Base-by-base conservation (phyloP, 805 yeast genomes). In the Torulaspora quercuum region DNA sequence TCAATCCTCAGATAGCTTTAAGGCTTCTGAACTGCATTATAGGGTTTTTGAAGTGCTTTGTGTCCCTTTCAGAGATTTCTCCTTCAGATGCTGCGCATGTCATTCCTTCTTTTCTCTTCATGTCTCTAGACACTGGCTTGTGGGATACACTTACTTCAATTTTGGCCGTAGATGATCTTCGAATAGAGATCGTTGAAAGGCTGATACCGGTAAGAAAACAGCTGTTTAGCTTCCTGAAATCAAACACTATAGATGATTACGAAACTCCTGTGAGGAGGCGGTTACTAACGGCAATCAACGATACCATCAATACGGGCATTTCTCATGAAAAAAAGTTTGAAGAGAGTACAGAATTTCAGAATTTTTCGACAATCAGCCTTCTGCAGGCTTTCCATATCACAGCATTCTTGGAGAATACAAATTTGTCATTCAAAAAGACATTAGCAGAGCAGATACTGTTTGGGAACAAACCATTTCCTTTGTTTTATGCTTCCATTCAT, bases 401-500 rank as follows among this genome's bases (percentile, higher is more conserved):
- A 42, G 63, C 69, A 23, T 78, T 81, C 51, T 58, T 80, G 25
- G 71, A 70, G 41, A 75, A 72, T 46, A 68, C 79, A 11, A 76
- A 77, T 52, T 67, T 75, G 52, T 63, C 79, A 0, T 81, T 81
- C 61, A 77, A 73, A 43, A 80, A 80, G 57, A 60, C 69, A 19
- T 78, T 71, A 51, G 75, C 73, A 36, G 86, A 82, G 52, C 85
- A 80, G 46, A 62, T 78, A 31, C 65, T 82, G 61, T 78, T 82
- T 68, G 74, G 78, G 31, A 69, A 72, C 37, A 68, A 67, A 36
- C 59, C 64, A 19, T 63, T 77, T 52, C 81, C 84, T 1, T 53
- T 80, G 17, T 67, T 59, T 7, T 52, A 59, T 37, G 64, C 70
- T 29, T 55, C 68, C 3, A 42, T 63, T 4, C 45, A 50, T 14